Evolutionary conservation across 371 early-diverging fungal species (phyloP), one percentile per base, ranked within the genome.

Genomic region (Rhizopus arrhizus): DNA sequence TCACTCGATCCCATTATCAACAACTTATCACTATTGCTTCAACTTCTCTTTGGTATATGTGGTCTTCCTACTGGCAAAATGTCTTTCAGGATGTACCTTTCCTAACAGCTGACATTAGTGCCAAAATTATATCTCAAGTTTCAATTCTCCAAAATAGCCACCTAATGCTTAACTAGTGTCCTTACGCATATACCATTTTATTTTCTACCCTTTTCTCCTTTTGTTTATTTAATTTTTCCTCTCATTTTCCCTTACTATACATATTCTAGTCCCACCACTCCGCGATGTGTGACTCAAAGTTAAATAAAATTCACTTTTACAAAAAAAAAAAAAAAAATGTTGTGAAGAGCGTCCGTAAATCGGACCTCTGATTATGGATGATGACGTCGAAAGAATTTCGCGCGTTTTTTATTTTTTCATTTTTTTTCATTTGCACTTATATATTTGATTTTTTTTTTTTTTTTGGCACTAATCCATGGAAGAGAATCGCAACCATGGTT

Each of bases 321-420:
- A 5, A 36, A 36, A 36, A 36, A 36, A 36, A 36, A 36, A 36
- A 36, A 36, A 10, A 36, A 36, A 51, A 60, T 58, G 47, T 64
- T 50, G 33, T 53, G 57, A 56, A 61, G 61, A 38, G 46, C 35
- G 11, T 47, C 47, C 47, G 29, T 47, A 47, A 47, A 47, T 29
- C 47, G 47, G 47, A 47, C 29, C 47, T 47, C 47, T 47, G 47
- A 47, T 47, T 47, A 47, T 29, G 47, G 47, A 47, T 47, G 47
- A 47, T 47, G 47, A 47, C 47, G 28, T 29, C 22, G 16, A 47
- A 47, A 47, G 47, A 47, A 10, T 47, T 47, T 47, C 47, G 28
- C 28, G 4, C 28, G 45, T 47, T 47, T 47, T 47, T 29, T 3
- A 22, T 28, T 47, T 11, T 22, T 47, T 47, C 22, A 22, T 47